These are phyloP conservation scores for Globomyces sp. DNA, from an alignment of 371 early-diverging fungal species.

Conservation along the genomic window DNA sequence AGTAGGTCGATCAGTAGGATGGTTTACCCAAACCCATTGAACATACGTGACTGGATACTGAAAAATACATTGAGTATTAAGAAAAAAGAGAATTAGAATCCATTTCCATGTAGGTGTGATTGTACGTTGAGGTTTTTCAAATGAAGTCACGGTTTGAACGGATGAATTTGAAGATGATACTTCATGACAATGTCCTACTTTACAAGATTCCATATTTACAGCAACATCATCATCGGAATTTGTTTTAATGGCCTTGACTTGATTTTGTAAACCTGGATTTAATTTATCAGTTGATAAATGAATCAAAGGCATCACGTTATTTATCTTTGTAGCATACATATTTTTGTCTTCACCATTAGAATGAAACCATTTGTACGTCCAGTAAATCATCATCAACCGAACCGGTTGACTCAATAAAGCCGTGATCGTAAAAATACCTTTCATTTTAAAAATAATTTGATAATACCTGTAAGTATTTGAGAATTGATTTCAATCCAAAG, in stretches of 20 bases:
- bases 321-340: constrained; percentile 10
- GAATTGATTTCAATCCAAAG: constrained; percentile 38
- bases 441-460: not conserved
- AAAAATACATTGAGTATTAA: constrained; percentile 25
- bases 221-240: not conserved
- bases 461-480: constrained; percentile 24
- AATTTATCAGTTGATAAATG: not conserved
- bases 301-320: constrained; percentile 13
- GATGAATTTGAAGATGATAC: not conserved
- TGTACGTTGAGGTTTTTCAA: not conserved
- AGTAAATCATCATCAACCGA: constrained; percentile 17
- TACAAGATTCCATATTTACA: not conserved
- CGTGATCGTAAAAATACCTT: constrained; percentile 31
- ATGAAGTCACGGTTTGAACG: no score
- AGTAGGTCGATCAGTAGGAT: constrained; percentile 17
- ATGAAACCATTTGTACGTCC: not conserved
- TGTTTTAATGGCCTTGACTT: not conserved
- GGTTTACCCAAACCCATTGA: constrained; percentile 29
- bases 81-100: constrained; percentile 20
- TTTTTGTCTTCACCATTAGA: constrained; percentile 6
- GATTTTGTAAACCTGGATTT: not conserved
- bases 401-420: constrained; percentile 23
- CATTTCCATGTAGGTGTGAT: constrained; percentile 18
- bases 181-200: not conserved
- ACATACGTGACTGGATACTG: constrained; percentile 30